Percentiles rank a stretch among this genome's conserved stretches.
phyloP scores from a whole-genome alignment of 1,284 basidiomycete genomes.

The Malassezia sp. region DNA sequence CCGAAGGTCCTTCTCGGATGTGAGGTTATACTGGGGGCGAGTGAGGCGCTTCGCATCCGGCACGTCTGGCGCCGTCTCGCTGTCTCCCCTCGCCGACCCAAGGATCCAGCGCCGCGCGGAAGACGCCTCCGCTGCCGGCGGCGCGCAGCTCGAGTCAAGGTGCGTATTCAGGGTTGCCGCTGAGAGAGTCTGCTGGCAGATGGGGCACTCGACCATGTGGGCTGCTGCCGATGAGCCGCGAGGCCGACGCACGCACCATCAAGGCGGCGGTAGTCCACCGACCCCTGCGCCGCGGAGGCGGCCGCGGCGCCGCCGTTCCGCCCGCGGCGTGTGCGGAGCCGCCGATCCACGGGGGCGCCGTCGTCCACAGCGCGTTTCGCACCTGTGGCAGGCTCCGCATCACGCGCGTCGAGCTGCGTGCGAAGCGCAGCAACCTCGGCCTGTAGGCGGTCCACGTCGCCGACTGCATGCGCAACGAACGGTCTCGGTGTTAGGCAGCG shows the following conservation, averaged over 20 bases:
- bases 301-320: neutral
- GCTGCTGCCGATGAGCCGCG: conserved; percentile 4
- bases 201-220: conserved; percentile 29
- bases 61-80: too few species aligned
- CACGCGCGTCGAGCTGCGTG: neutral
- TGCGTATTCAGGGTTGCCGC: conserved; percentile 31
- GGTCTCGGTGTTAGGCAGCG: neutral
- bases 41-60: conserved; percentile 23
- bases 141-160: conserved; percentile 29
- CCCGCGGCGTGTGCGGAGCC: too few species aligned
- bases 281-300: conserved; percentile 1
- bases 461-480: conserved; percentile 5
- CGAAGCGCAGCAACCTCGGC: neutral
- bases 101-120: conserved; percentile 9
- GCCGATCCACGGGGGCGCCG: too few species aligned
- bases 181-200: conserved; percentile 31
- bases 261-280: conserved; percentile 7
- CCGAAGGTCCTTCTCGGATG: conserved; percentile 29
- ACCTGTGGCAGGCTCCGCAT: too few species aligned
- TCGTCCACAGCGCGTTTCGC: neutral
- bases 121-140: conserved; percentile 18
- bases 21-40: conserved; percentile 33
- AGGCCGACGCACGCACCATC: conserved; percentile 3
- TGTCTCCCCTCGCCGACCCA: too few species aligned
- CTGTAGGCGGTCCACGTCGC: neutral